A percentile compares a stretch with the other conserved stretches of the same genome.
Conservation (phyloP, 768 basidiomycete species). For the Boletus reticulatus region DNA sequence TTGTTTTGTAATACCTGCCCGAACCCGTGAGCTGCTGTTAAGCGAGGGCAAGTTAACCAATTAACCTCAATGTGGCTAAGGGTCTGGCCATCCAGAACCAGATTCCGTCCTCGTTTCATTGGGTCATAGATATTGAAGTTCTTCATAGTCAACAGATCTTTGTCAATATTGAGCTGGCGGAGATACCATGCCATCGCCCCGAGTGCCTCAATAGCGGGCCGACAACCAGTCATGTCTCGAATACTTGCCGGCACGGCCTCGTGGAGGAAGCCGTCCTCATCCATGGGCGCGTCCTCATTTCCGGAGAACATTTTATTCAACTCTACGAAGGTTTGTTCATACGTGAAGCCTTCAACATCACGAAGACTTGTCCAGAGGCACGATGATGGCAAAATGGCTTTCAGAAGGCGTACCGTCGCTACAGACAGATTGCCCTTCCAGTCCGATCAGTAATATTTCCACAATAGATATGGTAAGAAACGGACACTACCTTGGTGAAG, state of each 20-base stretch:
- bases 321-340: slow-evolving; percentile 66
- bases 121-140: slow-evolving; percentile 99
- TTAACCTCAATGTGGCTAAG: slow-evolving; percentile 90
- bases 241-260: slow-evolving; percentile 67
- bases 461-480: neutral
- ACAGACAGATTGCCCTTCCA: slow-evolving; percentile 82
- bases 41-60: neutral
- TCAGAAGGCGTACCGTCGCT: slow-evolving; percentile 77
- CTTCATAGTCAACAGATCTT: slow-evolving; percentile 91
- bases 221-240: slow-evolving; percentile 62
- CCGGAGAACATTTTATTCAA: slow-evolving; percentile 63
- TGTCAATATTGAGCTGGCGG: slow-evolving; percentile 91
- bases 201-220: slow-evolving; percentile 75
- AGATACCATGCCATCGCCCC: slow-evolving; percentile 96
- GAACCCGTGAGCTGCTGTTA: slow-evolving; percentile 2
- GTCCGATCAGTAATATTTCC: neutral
- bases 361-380: slow-evolving; percentile 91
- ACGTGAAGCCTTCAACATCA: slow-evolving; percentile 77
- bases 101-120: slow-evolving; percentile 81
- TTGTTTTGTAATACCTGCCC: slow-evolving; percentile 80
- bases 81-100: slow-evolving; percentile 92
- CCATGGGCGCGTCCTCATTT: slow-evolving; percentile 43
- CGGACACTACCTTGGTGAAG: slow-evolving; percentile 68
- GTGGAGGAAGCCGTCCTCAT: slow-evolving; percentile 38
- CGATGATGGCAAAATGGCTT: slow-evolving; percentile 70